These are phyloP conservation scores for Magnusiomyces clavatus DNA, from an alignment of 1,139 yeast genomes.

Conservation along the genomic window DNA sequence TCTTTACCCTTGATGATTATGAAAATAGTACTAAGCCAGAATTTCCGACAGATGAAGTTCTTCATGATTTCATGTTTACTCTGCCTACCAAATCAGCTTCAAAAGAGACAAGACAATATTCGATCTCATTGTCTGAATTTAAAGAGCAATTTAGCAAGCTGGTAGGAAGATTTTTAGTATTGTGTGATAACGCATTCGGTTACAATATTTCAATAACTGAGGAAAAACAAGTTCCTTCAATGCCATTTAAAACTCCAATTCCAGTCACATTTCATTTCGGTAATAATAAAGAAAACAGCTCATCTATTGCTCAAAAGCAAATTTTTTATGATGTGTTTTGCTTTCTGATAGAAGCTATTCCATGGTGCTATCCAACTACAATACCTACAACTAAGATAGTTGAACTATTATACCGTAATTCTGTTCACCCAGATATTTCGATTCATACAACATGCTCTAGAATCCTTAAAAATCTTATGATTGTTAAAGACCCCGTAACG, in stretches of 20 bases:
- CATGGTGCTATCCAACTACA: slow-evolving; percentile 56
- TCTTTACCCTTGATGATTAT: slow-evolving; percentile 56
- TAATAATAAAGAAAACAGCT: slow-evolving; percentile 23
- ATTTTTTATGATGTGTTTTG: slow-evolving; percentile 58
- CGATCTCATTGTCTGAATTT: slow-evolving; percentile 11
- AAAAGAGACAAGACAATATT: slow-evolving; percentile 2
- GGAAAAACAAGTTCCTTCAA: slow-evolving; percentile 17
- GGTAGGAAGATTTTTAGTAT: slow-evolving; percentile 48
- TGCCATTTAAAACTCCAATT: slow-evolving; percentile 28
- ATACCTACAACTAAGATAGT: slow-evolving; percentile 53
- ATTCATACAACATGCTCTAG: slow-evolving; percentile 57
- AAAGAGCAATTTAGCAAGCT: slow-evolving; percentile 43
- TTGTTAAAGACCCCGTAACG: slow-evolving; percentile 61
- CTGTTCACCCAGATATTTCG: slow-evolving; percentile 55
- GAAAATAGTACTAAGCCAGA: slow-evolving; percentile 54
- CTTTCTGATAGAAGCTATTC: slow-evolving; percentile 57
- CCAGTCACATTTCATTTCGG: slow-evolving; percentile 45
- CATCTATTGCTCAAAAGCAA: slow-evolving; percentile 18
- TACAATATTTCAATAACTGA: slow-evolving; percentile 20
- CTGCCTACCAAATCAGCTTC: slow-evolving; percentile 6
- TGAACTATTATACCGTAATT: slow-evolving; percentile 68
- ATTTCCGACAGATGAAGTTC: slow-evolving; percentile 49
- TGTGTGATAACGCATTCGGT: slow-evolving; percentile 45
- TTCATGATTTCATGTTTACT: slow-evolving; percentile 11
- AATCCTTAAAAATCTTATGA: slow-evolving; percentile 59